A percentile compares a stretch with the other conserved stretches of the same genome.
These are phyloP conservation scores for Fusarium agapanthi DNA, from an alignment of 2,329 filamentous ascomycete species.

Conservation along the genomic window DNA sequence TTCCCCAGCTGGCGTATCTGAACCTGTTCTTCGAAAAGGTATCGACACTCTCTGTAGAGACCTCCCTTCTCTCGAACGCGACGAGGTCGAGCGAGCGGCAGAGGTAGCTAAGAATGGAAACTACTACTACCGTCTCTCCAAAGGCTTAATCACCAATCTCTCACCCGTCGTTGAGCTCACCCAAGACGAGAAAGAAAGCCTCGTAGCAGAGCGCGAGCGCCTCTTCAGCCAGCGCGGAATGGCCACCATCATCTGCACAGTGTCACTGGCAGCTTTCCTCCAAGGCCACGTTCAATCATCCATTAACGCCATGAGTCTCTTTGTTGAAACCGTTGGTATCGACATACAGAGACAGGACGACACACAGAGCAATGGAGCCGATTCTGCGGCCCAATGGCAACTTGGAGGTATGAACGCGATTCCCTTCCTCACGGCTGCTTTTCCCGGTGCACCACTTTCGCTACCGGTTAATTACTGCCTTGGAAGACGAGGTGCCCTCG, in stretches of 20 bases:
- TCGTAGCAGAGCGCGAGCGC: constrained; percentile 43
- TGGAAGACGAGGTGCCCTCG: constrained; percentile 51
- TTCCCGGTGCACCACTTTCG: constrained; percentile 49
- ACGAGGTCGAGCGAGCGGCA: constrained; percentile 5
- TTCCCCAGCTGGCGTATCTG: constrained; percentile 3
- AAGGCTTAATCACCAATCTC: not conserved
- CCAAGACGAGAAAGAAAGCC: not conserved
- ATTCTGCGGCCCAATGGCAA: constrained; percentile 4
- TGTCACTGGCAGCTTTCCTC: constrained; percentile 53
- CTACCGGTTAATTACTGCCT: constrained; percentile 50
- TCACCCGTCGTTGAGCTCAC: not conserved
- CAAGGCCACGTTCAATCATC: constrained; percentile 55
- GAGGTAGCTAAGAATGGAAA: constrained; percentile 17
- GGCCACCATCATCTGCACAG: constrained; percentile 41
- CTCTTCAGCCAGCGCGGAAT: constrained; percentile 35
- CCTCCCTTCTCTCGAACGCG: not conserved
- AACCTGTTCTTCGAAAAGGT: not conserved
- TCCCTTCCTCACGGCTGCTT: constrained; percentile 49
- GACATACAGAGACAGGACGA: not conserved
- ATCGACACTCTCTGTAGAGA: constrained; percentile 2
- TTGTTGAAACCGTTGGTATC: constrained; percentile 23
- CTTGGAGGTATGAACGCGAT: constrained; percentile 49
- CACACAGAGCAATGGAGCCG: not conserved
- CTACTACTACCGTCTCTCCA: constrained; percentile 18
- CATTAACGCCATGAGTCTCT: constrained; percentile 51